Evolutionary conservation across 768 basidiomycete genomes (phyloP), one percentile per base, ranked within the genome.

Genomic region (Steccherinum ochraceum): DNA sequence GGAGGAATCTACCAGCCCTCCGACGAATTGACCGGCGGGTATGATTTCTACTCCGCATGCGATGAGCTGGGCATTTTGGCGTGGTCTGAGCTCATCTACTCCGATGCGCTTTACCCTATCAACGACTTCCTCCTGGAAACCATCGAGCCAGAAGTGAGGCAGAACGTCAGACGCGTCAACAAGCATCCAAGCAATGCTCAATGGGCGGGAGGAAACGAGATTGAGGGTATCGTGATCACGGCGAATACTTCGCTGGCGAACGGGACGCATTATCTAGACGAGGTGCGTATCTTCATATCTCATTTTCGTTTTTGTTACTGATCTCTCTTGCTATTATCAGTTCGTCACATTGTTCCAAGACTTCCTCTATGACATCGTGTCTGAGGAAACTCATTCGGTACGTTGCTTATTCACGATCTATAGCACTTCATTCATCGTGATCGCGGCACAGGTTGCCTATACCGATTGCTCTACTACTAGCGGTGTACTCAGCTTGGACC

Each of bases 31-130:
- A 66, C 67, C 1, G 79, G 78, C 20, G 72, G 69, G 10, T 80
- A 82, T 57, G 71, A 77, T 53, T 80, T 81, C 56, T 81, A 81
- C 61, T 71, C 73, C 0, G 58, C 77, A 20, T 81, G 79, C 58
- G 79, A 83, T 58, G 79, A 81, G 54, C 69, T 83, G 0, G 79
- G 80, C 5, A 78, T 81, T 53, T 65, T 83, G 44, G 79, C 73
- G 1, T 81, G 80, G 80, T 79, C 79, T 1, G 80, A 83, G 56
- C 72, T 81, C 48, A 78, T 79, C 46, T 81, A 80, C 64, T 80
- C 80, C 0, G 80, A 81, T 51, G 64, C 75, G 1, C 55, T 80
- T 21, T 81, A 79, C 53, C 75, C 79, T 1, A 72, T 79, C 64
- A 79, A 81, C 53, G 67, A 72, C 52, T 81, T 77, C 54, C 49